Percentiles rank a stretch among this genome's conserved stretches.
Conservation (phyloP, 345 rosid species). For the Leavenworthia alabamica region DNA sequence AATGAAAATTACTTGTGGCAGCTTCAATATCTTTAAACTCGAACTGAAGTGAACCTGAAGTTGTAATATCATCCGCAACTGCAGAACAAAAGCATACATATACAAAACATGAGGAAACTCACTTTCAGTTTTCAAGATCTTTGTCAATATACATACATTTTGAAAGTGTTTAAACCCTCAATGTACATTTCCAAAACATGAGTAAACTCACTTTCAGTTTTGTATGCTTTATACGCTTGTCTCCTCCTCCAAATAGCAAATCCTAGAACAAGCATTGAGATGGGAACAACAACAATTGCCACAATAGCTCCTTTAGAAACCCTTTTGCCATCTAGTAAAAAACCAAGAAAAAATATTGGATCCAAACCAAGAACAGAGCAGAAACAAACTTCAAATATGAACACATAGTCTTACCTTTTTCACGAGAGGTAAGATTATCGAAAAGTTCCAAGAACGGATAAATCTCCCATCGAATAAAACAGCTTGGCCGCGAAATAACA, state of each 20-base stretch:
- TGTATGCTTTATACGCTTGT: neutral
- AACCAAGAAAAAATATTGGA: neutral
- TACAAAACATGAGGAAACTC: too few relatives aligned
- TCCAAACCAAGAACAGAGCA: neutral
- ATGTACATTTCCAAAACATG: neutral
- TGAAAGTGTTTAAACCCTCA: neutral
- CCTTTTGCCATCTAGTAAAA: conserved; percentile 16
- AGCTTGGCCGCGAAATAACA: conserved; percentile 30
- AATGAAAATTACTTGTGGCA: conserved; percentile 45
- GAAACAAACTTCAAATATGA: neutral
- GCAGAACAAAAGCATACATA: neutral
- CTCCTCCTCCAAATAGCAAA: neutral
- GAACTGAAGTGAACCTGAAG: conserved; percentile 37
- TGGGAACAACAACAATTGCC: neutral
- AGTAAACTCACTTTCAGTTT: conserved; percentile 5
- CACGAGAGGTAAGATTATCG: neutral
- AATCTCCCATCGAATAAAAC: conserved; percentile 32
- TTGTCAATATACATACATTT: neutral
- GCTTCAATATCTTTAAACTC: conserved; percentile 34
- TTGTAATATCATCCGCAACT: conserved; percentile 31
- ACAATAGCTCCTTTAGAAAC: conserved; percentile 6
- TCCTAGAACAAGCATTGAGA: conserved; percentile 9
- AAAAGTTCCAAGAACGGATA: conserved; percentile 23
- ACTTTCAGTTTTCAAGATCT: too few relatives aligned
- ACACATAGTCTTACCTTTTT: neutral